These are phyloP conservation scores for Vitis riparia DNA, from an alignment of 164 flowering plant genomes.

Conservation along the genomic window DNA sequence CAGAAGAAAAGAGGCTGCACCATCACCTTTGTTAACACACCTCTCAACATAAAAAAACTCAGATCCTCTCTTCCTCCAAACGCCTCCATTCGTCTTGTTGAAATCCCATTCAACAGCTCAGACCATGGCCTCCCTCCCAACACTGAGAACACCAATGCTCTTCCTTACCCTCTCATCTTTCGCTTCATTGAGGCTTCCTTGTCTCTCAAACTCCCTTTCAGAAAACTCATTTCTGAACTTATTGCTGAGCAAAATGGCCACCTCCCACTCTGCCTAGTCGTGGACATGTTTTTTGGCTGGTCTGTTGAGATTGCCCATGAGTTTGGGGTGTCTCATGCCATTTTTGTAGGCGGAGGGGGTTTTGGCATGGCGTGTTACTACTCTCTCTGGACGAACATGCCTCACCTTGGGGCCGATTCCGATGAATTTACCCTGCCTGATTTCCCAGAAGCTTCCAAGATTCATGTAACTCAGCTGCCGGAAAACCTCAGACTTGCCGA, in stretches of 20 bases:
- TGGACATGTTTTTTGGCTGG: slow-evolving; percentile 48
- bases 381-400: slow-evolving; percentile 40
- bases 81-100: slow-evolving; percentile 39
- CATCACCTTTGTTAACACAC: slow-evolving; percentile 44
- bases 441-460: slow-evolving; percentile 38
- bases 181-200: slow-evolving; percentile 29
- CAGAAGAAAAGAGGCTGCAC: slow-evolving; percentile 19
- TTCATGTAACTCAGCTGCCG: slow-evolving; percentile 42
- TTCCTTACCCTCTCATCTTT: slow-evolving; percentile 31
- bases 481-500: slow-evolving; percentile 19
- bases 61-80: slow-evolving; percentile 28
- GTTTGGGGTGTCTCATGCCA: slow-evolving; percentile 34
- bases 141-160: slow-evolving; percentile 42
- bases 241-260: background rate
- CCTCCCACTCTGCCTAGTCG: slow-evolving; percentile 27
- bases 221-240: slow-evolving; percentile 19
- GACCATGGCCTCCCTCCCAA: slow-evolving; percentile 55
- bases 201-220: slow-evolving; percentile 34
- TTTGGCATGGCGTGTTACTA: slow-evolving; percentile 45
- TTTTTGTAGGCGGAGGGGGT: slow-evolving; percentile 40
- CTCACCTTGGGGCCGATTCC: slow-evolving; percentile 14
- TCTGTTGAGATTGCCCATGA: slow-evolving; percentile 32
- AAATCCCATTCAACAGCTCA: slow-evolving; percentile 45
- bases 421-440: slow-evolving; percentile 38
- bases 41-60: slow-evolving; percentile 45